These are phyloP conservation scores for Suillus spraguei DNA, from an alignment of 768 basidiomycete genomes.

Conservation along the genomic window DNA sequence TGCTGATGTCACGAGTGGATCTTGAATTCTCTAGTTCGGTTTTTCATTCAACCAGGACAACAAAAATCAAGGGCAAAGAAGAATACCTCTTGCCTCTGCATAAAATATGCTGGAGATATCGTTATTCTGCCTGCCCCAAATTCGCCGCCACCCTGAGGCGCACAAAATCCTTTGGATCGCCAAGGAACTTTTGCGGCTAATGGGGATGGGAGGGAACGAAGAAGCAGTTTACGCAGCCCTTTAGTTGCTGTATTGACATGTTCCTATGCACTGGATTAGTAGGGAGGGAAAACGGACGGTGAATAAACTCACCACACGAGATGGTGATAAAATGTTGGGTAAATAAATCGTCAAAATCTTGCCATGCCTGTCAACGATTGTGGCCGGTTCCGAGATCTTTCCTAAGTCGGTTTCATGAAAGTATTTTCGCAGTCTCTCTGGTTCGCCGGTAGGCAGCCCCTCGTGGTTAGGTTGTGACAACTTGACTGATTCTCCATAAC, in stretches of 20 bases:
- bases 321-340: background rate
- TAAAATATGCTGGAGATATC: too few species aligned
- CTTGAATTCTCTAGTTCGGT: background rate
- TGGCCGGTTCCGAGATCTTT: background rate
- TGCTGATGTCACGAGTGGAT: background rate
- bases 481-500: background rate
- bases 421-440: background rate
- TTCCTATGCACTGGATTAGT: background rate
- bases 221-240: background rate
- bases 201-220: background rate
- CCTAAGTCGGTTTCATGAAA: background rate
- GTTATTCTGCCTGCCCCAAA: background rate
- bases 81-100: background rate
- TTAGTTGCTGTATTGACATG: background rate
- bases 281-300: too few species aligned
- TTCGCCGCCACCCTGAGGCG: background rate
- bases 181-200: background rate
- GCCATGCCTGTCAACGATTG: background rate
- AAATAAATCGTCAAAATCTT: background rate
- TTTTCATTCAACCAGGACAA: background rate
- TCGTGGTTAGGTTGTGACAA: background rate
- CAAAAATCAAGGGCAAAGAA: rapidly evolving
- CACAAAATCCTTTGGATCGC: background rate
- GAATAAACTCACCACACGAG: background rate
- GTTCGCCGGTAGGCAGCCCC: background rate